These are phyloP conservation scores for Ulota crispa DNA, from an alignment of 225 moss, liverwort and hornwort genomes.

Conservation along the genomic window DNA sequence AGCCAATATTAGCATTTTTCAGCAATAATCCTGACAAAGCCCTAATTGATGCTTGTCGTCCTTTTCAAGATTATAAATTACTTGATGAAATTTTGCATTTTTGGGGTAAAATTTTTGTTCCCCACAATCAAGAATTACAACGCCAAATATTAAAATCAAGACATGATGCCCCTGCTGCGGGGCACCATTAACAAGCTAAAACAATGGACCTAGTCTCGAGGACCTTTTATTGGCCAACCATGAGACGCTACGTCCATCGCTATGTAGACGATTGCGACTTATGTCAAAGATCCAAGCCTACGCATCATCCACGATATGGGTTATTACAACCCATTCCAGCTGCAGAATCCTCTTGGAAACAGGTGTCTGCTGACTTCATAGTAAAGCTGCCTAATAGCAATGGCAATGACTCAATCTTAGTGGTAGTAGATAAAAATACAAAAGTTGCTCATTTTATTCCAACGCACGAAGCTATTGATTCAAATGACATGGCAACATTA, in stretches of 20 bases:
- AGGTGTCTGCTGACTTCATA: background rate
- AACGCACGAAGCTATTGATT: no score
- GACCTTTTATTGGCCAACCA: background rate
- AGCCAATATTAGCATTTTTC: background rate
- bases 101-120: background rate
- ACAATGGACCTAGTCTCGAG: background rate
- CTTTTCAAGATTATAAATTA: background rate
- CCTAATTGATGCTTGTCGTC: background rate
- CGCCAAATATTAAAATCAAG: background rate
- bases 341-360: background rate
- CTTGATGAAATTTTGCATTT: background rate
- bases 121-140: background rate
- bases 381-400: background rate
- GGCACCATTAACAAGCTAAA: background rate
- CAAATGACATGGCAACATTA: no score
- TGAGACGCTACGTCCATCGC: background rate
- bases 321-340: background rate
- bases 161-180: background rate
- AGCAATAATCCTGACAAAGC: background rate
- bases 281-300: background rate
- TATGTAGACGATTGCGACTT: background rate
- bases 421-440: background rate
- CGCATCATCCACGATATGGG: background rate
- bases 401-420: background rate
- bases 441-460: background rate